A percentile compares a stretch with the other conserved stretches of the same genome.
These are phyloP conservation scores for Solanum megistacrolobum DNA, from an alignment of 257 asterid species.

Conservation along the genomic window DNA sequence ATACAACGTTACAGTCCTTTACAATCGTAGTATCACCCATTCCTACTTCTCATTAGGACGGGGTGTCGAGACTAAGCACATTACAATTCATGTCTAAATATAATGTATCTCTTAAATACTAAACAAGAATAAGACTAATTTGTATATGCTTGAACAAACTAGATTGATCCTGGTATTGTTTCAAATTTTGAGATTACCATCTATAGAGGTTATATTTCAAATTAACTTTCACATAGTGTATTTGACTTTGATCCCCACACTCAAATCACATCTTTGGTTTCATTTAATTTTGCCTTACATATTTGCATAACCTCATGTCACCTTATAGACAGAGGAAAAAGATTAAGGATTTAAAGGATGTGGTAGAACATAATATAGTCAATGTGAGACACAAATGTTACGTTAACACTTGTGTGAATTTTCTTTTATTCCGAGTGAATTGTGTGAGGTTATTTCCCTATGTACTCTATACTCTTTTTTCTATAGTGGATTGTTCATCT, in stretches of 20 bases:
- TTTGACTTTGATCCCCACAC: not conserved
- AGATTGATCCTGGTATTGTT: not conserved
- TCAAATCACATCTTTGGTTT: not conserved
- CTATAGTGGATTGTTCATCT: not conserved
- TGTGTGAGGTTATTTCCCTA: not conserved
- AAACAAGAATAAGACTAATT: not conserved
- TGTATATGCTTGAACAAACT: not conserved
- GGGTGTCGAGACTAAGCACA: slow-evolving; percentile 33
- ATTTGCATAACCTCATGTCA: not conserved
- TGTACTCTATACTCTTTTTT: not conserved
- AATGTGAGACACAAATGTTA: not conserved
- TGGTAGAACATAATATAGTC: not conserved
- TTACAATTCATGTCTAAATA: not conserved
- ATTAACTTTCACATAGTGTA: not conserved
- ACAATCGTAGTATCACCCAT: not conserved
- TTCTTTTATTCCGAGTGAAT: not conserved
- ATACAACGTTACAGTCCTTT: slow-evolving; percentile 14
- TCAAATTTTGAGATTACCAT: not conserved
- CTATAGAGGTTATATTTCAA: not conserved
- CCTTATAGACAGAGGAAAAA: not conserved
- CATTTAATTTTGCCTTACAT: not conserved
- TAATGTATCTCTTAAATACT: not conserved
- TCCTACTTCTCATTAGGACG: slow-evolving; percentile 14
- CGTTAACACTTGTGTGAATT: not conserved
- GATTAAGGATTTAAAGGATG: not conserved